These are phyloP conservation scores for Artemisia princeps DNA, from an alignment of 140 eudicot species.

Conservation along the genomic window DNA sequence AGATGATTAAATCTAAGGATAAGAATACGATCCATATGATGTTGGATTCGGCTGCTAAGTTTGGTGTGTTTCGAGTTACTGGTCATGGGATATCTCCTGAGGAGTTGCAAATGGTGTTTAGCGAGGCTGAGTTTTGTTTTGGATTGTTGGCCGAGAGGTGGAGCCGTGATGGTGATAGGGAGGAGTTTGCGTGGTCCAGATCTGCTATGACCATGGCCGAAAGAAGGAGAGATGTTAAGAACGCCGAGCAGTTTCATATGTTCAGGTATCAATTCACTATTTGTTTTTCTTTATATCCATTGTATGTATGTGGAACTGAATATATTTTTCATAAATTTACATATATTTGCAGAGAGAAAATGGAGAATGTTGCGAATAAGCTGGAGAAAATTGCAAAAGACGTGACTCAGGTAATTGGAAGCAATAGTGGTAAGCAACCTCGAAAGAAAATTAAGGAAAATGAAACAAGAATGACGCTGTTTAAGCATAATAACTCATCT, in stretches of 20 bases:
- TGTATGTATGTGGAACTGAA: no score
- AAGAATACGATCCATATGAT: conserved; percentile 31
- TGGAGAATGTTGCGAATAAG: conserved; percentile 46
- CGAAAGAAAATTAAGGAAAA: conserved; percentile 42
- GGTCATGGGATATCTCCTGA: conserved; percentile 56
- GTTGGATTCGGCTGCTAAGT: conserved; percentile 33
- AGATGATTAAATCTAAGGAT: conserved; percentile 32
- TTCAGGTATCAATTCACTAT: conserved; percentile 37
- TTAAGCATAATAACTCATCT: conserved; percentile 49
- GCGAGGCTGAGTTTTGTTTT: conserved; percentile 41
- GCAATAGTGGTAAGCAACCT: conserved; percentile 26
- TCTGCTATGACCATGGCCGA: conserved; percentile 33
- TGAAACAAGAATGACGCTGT: conserved; percentile 48
- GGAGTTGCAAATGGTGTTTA: conserved; percentile 41
- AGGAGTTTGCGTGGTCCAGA: conserved; percentile 48
- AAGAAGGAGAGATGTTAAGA: conserved; percentile 38
- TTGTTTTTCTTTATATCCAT: not conserved
- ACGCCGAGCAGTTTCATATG: conserved; percentile 29
- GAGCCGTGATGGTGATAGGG: conserved; percentile 50
- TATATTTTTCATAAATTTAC: not conserved
- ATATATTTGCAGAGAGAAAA: conserved; percentile 37
- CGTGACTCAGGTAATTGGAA: conserved; percentile 32
- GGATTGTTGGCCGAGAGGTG: conserved; percentile 41
- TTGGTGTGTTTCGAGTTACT: conserved; percentile 39
- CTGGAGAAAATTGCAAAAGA: conserved; percentile 61